These are phyloP conservation scores for Ramaria sp. DNA, from an alignment of 768 basidiomycete genomes.

Conservation along the genomic window DNA sequence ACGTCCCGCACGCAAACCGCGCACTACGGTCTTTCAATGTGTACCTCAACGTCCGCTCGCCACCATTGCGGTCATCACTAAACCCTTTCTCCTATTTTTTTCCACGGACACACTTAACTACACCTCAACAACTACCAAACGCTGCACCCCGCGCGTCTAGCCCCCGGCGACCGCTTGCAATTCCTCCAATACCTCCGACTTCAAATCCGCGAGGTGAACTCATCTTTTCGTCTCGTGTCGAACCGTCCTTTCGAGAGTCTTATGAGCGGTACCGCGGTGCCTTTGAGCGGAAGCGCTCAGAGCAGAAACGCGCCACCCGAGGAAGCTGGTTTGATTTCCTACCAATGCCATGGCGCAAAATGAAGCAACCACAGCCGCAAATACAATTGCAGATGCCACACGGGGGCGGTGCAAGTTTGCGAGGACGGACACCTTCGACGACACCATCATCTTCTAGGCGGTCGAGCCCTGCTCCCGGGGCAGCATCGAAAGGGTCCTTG, in stretches of 20 bases:
- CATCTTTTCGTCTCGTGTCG: constrained; percentile 87
- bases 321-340: not conserved
- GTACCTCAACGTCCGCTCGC: constrained; percentile 88
- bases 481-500: not conserved
- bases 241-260: constrained; percentile 70
- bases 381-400: not conserved
- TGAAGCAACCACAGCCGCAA: not conserved
- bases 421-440: not conserved
- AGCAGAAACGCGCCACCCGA: constrained; percentile 33
- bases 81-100: constrained; percentile 54
- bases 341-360: not conserved
- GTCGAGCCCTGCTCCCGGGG: constrained; percentile 1
- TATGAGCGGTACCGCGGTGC: constrained; percentile 87
- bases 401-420: not conserved
- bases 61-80: constrained; percentile 50
- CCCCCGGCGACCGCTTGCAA: constrained; percentile 29
- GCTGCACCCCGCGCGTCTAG: constrained; percentile 18
- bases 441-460: constrained; percentile 3
- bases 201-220: constrained; percentile 90
- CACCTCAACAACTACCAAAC: constrained; percentile 23
- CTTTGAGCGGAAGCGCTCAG: constrained; percentile 73
- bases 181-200: constrained; percentile 81
- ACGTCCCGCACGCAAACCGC: constrained; percentile 91
- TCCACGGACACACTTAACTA: constrained; percentile 26
- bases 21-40: constrained; percentile 91